Base-by-base conservation (phyloP, 2,329 filamentous ascomycete genomes). In the Penicillium sp. region DNA sequence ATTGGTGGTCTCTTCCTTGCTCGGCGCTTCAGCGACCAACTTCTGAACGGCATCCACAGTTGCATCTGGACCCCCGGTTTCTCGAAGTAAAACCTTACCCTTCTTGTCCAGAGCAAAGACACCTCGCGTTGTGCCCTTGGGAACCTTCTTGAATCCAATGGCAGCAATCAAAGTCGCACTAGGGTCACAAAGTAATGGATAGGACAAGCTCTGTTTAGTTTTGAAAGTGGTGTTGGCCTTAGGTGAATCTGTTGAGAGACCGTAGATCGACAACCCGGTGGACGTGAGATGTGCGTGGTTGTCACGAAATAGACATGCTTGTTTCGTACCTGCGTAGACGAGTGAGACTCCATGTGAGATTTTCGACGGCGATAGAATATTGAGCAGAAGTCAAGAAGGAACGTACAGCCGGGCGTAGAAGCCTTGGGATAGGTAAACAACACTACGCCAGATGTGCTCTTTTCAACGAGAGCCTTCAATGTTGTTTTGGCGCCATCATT, bases 371-470 rank as follows among this genome's bases (percentile, higher is more conserved):
- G n/a, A n/a, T n/a, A n/a, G n/a, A n/a, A n/a, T n/a, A n/a, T n/a
- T n/a, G n/a, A 41, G 7, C 23, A 35, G 26, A 18, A n/a, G 20
- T 31, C 15, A 21, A 21, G 14, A 31, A n/a, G n/a, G 17, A 9
- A 66, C 87, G 79, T 81, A 95, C 91, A 97, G 48, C 91, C 91
- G 25, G 88, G 87, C 15, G 93, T 98, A 18, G 86, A 93, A 9
- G 93, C 93, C 71, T 86, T 94, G 43, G 93, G 93, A 63, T 97
- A 97, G 20, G 90, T 96, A 67, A 98, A 96, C 19, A 97, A 72
- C 21, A 95, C 87, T 29, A 97, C 85, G 17, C 91, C 93, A 23
- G 79, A 76, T 70, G 87, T 83, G 77, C 89, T 94, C 60, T 85
- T 79, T 36, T 88, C 84, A 33, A 96, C 78, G 16, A 98, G 80